Evolutionary conservation across 345 rosid genomes (phyloP), one percentile per base, ranked within the genome.

Genomic region (Melastoma malabathricum): DNA sequence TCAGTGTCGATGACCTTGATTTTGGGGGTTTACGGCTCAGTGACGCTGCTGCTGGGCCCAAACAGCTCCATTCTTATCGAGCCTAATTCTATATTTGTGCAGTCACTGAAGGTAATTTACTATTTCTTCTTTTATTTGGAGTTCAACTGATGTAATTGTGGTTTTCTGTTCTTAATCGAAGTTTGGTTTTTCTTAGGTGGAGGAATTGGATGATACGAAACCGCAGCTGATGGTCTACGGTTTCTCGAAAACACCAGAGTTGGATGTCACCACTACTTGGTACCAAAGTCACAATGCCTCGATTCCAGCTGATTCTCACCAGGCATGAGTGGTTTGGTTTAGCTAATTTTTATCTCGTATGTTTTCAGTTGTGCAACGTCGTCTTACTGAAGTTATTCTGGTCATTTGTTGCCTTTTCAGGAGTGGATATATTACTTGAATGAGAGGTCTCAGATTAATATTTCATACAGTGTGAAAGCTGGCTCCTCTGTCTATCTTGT

Each of bases 1-100:
- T 57, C 82, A 88, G 99, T 84, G 48, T 84, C 97, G 16, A 72
- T 81, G 90, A 84, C 94, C 63, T 58, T 88, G 75, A 83, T 88
- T 45, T 39, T 92, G 76, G 97, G 97, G 55, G 82, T 84, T 65
- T 92, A 76, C 57, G 95, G 97, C 47, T 38, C 97, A 3, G 66
- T 57, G n/a, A 81, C 54, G 55, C 50, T 81, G 13, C 68, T 57
- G 68, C 51, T 92, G 19, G 99, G 90, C 56, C 95, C 97, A 0
- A 75, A 78, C 62, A 58, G 75, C 2, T 92, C 97, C 1, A 48
- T 79, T 51, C 86, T 88, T 15, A 48, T 88, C 13, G 70, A 75
- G 60, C 84, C 99, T 6, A 84, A 75, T 55, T 71, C 95, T 18
- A 6, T 83, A 1, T 92, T 92, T 55, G 97, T 92, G 64, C 87